Conservation (phyloP, 257 asterid genomes). For the Craterostigma plantagineum region DNA sequence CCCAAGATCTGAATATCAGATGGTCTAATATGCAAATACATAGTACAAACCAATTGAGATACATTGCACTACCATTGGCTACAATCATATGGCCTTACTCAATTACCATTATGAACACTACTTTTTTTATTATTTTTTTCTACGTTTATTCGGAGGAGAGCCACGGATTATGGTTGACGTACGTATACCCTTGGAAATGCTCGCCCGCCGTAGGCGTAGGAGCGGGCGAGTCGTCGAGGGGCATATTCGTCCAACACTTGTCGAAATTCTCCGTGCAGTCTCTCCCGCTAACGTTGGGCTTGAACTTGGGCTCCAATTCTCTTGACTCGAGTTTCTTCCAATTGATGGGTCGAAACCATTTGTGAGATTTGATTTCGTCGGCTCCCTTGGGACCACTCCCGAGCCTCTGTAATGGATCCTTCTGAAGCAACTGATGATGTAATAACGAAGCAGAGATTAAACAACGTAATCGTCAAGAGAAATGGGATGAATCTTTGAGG, state of each 20-base stretch:
- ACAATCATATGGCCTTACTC: no score
- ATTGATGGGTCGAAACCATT: constrained; percentile 61
- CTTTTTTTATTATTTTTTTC: no score
- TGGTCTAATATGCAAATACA: no score
- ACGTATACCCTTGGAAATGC: constrained; percentile 82
- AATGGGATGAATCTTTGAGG: neutral
- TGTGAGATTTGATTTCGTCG: constrained; percentile 64
- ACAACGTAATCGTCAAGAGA: no score
- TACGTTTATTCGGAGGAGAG: constrained; percentile 41
- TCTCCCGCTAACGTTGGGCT: constrained; percentile 60
- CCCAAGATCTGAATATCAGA: no score
- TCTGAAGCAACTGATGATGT: constrained; percentile 45
- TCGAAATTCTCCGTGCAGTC: constrained; percentile 90
- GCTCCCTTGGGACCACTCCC: constrained; percentile 80
- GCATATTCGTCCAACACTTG: constrained; percentile 81
- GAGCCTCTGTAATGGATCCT: constrained; percentile 56
- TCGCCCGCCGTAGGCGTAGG: constrained; percentile 75
- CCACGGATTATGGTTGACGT: constrained; percentile 75
- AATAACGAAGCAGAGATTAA: neutral
- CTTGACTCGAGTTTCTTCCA: constrained; percentile 71
- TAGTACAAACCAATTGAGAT: no score
- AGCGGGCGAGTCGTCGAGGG: constrained; percentile 81
- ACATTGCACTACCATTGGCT: no score
- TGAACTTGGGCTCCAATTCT: constrained; percentile 57
- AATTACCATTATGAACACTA: no score